Evolutionary conservation across 805 yeast species (phyloP), one percentile per base, ranked within the genome.

Genomic region (Dipodascus geniculatus): DNA sequence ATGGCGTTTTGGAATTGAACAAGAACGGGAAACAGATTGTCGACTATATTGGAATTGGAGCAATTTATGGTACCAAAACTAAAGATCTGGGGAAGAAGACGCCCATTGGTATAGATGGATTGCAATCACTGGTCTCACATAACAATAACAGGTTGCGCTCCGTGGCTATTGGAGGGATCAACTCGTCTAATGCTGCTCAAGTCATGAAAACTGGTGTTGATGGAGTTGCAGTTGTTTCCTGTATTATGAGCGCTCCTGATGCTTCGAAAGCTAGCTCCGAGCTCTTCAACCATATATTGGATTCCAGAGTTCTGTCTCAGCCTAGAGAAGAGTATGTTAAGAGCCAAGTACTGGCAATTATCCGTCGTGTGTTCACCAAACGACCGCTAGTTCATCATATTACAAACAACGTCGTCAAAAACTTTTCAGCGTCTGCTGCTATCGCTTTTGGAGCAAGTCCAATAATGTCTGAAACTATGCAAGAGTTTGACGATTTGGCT

Each of bases 141-240:
- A 61, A 61, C 3, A 4, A 50, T 3, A 58, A 64, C 2, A 65
- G 71, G 54, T 71, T 87, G 53, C 71, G 73, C 52, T 73, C 85
- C n/a, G 95, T 86, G 16, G 85, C 84, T 0, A 87, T 87, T 62
- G 95, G 96, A 19, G 95, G 95, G 0, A 71, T 85, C 52, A 85
- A 85, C 59, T 78, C 78, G 6, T 61, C 71, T 4, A 88, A 87
- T 62, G 77, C 81, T 2, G 74, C 77, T 6, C 71, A 79, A 24
- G 85, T 84, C 1, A 60, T 84, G 52, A 75, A 72, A 53, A 77
- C 79, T 47, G 71, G 79, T 22, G 64, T 85, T 6, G 86, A 86
- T 63, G 97, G 97, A n/a, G 80, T 86, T 14, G 93, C 96, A 1
- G 82, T 89, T 14, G 97, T 90, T 1, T 86, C 96, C 2, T 82